Conservation (phyloP, 768 basidiomycete genomes). For the Neoboletus magnificus region DNA sequence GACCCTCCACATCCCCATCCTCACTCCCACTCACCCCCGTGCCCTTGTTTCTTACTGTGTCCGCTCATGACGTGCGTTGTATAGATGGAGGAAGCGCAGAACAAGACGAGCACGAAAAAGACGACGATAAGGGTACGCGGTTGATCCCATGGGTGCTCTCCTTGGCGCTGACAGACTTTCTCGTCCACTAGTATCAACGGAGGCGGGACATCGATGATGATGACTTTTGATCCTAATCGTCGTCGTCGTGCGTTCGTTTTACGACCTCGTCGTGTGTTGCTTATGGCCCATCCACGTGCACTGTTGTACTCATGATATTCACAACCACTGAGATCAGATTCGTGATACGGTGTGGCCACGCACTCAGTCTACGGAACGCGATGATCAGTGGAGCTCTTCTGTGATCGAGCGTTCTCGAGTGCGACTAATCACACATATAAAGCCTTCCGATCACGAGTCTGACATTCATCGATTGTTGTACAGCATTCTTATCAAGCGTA, state of each 20-base stretch:
- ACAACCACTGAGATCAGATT: neutral
- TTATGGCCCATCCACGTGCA: neutral
- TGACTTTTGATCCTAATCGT: conserved; percentile 35
- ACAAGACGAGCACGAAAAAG: conserved; percentile 48
- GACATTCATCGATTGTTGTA: neutral
- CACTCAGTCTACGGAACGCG: too few species aligned
- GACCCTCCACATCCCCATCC: too few species aligned
- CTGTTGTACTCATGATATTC: conserved; percentile 1
- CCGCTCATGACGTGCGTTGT: conserved; percentile 7
- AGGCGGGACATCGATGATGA: conserved; percentile 65
- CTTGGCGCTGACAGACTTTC: conserved; percentile 3
- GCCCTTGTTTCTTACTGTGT: neutral
- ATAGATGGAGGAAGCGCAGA: conserved; percentile 57
- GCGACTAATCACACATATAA: neutral
- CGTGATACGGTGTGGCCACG: too few species aligned
- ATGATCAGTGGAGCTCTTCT: neutral
- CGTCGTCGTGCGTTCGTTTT: neutral
- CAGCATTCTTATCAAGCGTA: conserved; percentile 21
- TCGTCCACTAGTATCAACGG: conserved; percentile 50
- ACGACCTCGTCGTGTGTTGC: neutral
- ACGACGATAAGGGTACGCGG: conserved; percentile 54
- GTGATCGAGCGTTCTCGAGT: neutral
- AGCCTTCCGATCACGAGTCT: neutral
- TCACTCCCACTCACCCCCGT: neutral
- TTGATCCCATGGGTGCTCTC: neutral